A percentile compares a stretch with the other conserved stretches of the same genome.
Evolutionary conservation across 169 alveolate genomes (phyloP).

Genomic region (Plasmodium inui): DNA sequence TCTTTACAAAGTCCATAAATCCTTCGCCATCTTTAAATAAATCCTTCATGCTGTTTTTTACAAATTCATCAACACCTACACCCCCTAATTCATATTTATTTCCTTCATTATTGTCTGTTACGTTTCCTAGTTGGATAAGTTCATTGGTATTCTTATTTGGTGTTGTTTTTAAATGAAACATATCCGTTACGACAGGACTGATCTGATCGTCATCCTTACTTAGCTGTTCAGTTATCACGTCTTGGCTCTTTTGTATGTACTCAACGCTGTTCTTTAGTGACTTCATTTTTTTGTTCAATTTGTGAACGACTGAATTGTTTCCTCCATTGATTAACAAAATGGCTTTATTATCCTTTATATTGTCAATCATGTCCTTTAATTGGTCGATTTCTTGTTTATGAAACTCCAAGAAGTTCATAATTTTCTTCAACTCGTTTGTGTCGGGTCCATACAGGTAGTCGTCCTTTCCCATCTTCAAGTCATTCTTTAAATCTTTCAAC

Average conservation of each 20-base stretch:
- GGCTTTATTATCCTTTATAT: background rate
- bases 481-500: constrained; percentile 18
- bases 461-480: background rate
- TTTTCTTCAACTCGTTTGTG: constrained; percentile 12
- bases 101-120: background rate
- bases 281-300: background rate
- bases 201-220: background rate
- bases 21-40: constrained; percentile 21
- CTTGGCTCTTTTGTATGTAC: background rate
- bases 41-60: constrained; percentile 13
- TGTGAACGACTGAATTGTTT: background rate
- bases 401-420: constrained; percentile 16
- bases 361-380: constrained; percentile 13
- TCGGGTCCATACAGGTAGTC: background rate
- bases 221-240: background rate
- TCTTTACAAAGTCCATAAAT: constrained; percentile 34
- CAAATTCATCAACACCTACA: background rate
- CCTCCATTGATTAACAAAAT: background rate
- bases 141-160: background rate
- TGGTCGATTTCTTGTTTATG: background rate
- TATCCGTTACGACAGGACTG: background rate
- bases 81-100: background rate
- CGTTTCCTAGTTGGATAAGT: background rate
- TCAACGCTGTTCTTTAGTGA: constrained; percentile 1
- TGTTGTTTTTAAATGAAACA: background rate